Percentiles rank a stretch among this genome's conserved stretches.
Evolutionary conservation across 164 flowering plant species (phyloP).

Genomic region (Vitis labrusca): DNA sequence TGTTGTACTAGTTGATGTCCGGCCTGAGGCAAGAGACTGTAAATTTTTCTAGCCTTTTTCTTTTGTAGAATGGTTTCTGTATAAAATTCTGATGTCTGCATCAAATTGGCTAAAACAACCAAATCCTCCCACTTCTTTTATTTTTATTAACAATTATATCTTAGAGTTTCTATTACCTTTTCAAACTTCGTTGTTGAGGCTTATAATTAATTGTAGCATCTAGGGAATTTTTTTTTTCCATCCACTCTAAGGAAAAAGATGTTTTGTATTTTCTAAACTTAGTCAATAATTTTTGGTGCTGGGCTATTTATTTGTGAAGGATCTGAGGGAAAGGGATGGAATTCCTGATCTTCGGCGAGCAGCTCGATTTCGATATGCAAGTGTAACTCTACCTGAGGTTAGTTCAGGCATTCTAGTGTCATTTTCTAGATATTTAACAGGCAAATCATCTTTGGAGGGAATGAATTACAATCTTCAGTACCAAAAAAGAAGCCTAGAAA

Average conservation of each 20-base stretch:
- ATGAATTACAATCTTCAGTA: background rate
- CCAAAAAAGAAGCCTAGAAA: background rate
- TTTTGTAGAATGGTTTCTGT: conserved; percentile 10
- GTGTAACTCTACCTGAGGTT: conserved; percentile 79
- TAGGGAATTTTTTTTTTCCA: too few species aligned
- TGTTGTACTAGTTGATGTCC: conserved; percentile 76
- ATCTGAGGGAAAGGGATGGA: conserved; percentile 80
- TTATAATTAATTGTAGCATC: background rate
- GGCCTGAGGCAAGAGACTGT: conserved; percentile 97
- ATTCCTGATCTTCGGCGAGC: conserved; percentile 88
- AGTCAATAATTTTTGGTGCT: conserved; percentile 13
- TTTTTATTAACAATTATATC: background rate
- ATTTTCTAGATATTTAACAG: background rate
- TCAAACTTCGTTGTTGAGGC: too few species aligned
- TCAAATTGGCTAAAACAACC: background rate
- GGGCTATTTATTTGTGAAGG: conserved; percentile 42
- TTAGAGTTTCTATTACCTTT: background rate
- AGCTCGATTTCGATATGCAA: conserved; percentile 86
- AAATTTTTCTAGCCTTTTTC: conserved; percentile 52
- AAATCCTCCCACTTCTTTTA: background rate
- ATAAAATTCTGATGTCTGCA: background rate
- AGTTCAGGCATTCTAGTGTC: conserved; percentile 15
- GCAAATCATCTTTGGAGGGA: background rate
- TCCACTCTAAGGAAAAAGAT: too few species aligned
- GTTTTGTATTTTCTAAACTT: background rate